Conservation (phyloP, 1,284 basidiomycete genomes). For the Microbotryum saponariae region DNA sequence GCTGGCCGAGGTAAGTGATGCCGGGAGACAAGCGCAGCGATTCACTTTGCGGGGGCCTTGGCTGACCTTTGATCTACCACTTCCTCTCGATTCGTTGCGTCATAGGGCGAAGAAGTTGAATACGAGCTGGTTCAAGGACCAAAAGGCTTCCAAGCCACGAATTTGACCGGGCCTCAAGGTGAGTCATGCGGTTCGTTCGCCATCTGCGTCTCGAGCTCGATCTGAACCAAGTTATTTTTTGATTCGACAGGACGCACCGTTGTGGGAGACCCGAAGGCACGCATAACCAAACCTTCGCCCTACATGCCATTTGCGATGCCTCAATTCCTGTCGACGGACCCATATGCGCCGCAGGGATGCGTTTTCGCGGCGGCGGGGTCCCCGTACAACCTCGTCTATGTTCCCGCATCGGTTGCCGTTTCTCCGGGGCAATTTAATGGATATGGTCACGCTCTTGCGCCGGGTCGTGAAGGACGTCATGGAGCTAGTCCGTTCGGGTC, state of each 20-base stretch:
- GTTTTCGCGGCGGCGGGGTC: background rate
- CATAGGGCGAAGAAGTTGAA: conserved; percentile 34
- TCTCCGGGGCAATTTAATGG: conserved; percentile 17
- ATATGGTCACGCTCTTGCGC: conserved; percentile 9
- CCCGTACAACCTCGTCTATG: conserved; percentile 26
- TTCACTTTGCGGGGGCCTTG: background rate
- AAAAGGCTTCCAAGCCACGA: conserved; percentile 36
- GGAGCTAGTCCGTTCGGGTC: background rate
- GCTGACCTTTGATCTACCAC: background rate
- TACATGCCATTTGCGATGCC: conserved; percentile 19
- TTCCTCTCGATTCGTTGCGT: background rate
- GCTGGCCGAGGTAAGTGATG: conserved; percentile 32
- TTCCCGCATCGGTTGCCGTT: conserved; percentile 17
- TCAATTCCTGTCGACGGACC: background rate
- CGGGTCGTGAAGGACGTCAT: background rate
- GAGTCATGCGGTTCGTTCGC: background rate
- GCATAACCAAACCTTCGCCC: conserved; percentile 26
- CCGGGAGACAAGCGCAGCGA: background rate
- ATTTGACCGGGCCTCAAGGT: conserved; percentile 36
- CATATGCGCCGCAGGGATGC: background rate
- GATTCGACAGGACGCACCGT: conserved; percentile 19
- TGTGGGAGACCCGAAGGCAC: conserved; percentile 34
- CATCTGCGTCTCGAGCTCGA: background rate
- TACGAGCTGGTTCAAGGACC: conserved; percentile 36
- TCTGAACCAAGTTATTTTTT: too few relatives aligned